Evolutionary conservation across 371 early-diverging fungal genomes (phyloP), one percentile per base, ranked within the genome.

Genomic region (Amoeboaphelidium protococcarum): DNA sequence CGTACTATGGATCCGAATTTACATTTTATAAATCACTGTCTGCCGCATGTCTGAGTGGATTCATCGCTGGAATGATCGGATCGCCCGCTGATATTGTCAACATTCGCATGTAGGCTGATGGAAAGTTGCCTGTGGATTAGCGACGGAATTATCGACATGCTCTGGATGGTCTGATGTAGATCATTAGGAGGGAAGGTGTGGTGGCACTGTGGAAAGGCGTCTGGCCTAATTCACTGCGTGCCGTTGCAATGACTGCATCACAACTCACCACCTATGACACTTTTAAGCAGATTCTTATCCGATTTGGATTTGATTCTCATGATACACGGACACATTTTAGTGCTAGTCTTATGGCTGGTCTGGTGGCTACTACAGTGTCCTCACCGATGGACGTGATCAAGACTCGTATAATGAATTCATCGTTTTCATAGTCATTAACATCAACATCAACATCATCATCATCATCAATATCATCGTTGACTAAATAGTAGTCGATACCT

Each of bases 311-410:
- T n/a, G n/a, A 20, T 25, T 13, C 48, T 13, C 43, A 47, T 12
- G 20, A 72, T 47, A 47, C 78, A 23, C 24, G 47, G 13, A 64
- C 78, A 41, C 86, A 88, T 53, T 79, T 85, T 48, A 53, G 64
- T 16, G 68, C 80, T 2, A 80, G 80, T 58, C 54, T 79, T 0
- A 52, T 80, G 26, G 80, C 87, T 41, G 85, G 81, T 25, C 64
- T 89, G 20, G 75, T 86, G 13, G 82, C 87, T 2, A 89, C 90
- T 0, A 87, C 90, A 2, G 73, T 72, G 0, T 78, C 78, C 41
- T 74, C 81, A 3, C 83, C 85, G 19, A 61, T 82, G 37, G 90
- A 89, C 61, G 87, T 89, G 13, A 67, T 83, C 44, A 89, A 89
- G 61, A 85, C 85, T 0, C 72, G 87, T 23, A 69, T 83, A 41